Percentiles rank a stretch among this genome's conserved stretches.
Evolutionary conservation across 2,329 filamentous ascomycete species (phyloP).

Genomic region (Fusarium compactum): DNA sequence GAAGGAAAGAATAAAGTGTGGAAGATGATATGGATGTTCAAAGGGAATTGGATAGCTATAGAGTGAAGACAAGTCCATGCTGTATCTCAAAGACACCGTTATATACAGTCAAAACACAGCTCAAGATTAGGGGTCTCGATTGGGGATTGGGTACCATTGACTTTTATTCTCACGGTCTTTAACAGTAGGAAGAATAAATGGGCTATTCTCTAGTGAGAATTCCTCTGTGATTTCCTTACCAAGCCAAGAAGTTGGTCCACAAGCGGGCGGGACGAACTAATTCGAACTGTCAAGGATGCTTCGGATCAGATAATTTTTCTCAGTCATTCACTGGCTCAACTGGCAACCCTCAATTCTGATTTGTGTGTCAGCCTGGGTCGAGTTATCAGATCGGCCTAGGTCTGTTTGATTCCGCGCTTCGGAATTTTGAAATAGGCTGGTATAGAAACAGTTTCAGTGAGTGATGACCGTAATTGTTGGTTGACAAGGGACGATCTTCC

Average conservation of each 20-base stretch:
- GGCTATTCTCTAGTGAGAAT: background rate
- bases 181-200: background rate
- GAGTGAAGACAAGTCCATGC: background rate
- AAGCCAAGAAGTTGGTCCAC: slow-evolving; percentile 3
- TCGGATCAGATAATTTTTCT: slow-evolving; percentile 55
- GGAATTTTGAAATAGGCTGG: background rate
- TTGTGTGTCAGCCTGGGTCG: background rate
- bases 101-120: background rate
- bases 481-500: background rate
- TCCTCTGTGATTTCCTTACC: background rate
- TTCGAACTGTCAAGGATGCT: slow-evolving; percentile 16
- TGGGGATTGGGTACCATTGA: no score
- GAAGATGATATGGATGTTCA: background rate
- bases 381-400: slow-evolving; percentile 36
- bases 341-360: background rate
- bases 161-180: no score
- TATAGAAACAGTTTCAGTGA: background rate
- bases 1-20: background rate
- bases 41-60: background rate
- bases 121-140: background rate
- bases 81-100: background rate
- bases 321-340: slow-evolving; percentile 8
- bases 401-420: background rate
- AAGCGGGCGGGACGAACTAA: slow-evolving; percentile 8
- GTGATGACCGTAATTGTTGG: background rate